phyloP scores from a whole-genome alignment of 257 asterid genomes.

The Nicotiana tomentosiformis region DNA sequence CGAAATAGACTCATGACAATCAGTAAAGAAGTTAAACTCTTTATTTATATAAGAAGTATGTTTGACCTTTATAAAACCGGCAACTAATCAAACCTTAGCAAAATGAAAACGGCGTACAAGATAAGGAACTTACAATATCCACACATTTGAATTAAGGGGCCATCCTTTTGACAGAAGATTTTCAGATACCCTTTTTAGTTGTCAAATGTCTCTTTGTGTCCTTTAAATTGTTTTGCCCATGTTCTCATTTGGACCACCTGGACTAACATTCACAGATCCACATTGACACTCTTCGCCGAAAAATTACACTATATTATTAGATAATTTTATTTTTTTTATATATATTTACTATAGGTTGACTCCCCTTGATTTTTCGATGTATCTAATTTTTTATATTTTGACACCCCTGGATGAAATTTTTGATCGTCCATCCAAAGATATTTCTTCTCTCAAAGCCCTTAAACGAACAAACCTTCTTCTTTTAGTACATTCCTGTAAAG shows the following conservation, averaged over 20 bases:
- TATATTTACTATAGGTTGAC: too few relatives aligned
- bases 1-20: too few relatives aligned
- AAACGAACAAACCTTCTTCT: neutral
- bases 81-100: neutral
- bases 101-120: slow-evolving; percentile 10
- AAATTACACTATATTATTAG: too few relatives aligned
- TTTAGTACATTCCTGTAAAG: too few relatives aligned
- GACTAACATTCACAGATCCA: neutral
- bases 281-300: too few relatives aligned
- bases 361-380: too few relatives aligned
- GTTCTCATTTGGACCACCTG: slow-evolving; percentile 16
- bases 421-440: neutral
- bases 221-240: neutral
- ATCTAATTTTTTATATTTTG: too few relatives aligned
- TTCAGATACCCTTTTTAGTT: neutral
- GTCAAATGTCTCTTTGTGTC: slow-evolving; percentile 19
- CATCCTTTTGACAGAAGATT: neutral
- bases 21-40: too few relatives aligned
- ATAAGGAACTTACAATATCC: slow-evolving; percentile 23
- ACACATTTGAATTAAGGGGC: slow-evolving; percentile 9
- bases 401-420: too few relatives aligned
- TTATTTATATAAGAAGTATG: too few relatives aligned
- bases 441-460: neutral
- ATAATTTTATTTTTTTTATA: too few relatives aligned
- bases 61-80: too few relatives aligned